Conservation (phyloP, 441 rosid species). For the Gossypium gossypioides region DNA sequence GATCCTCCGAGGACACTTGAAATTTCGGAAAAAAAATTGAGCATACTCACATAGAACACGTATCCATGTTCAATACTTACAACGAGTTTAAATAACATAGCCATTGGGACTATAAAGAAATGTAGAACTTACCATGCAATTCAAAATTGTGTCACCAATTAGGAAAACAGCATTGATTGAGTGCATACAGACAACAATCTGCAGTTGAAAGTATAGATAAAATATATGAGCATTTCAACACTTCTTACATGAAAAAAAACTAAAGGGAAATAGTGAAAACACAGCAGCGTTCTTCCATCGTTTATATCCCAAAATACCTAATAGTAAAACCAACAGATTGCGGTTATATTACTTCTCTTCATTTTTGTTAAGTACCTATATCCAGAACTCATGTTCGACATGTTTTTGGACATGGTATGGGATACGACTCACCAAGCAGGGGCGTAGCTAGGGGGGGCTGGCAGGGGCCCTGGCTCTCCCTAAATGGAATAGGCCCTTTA, state of each 20-base stretch:
- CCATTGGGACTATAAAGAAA: neutral
- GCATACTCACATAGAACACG: neutral
- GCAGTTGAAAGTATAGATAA: constrained; percentile 22
- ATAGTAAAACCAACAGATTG: neutral
- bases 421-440: too few relatives aligned
- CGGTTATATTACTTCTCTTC: neutral
- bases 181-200: constrained; percentile 67
- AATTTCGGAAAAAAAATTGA: neutral
- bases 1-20: neutral
- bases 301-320: neutral
- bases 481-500: too few relatives aligned
- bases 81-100: neutral
- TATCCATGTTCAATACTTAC: neutral
- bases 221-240: neutral
- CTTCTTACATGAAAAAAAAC: neutral
- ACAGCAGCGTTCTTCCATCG: too few relatives aligned
- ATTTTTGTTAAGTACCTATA: too few relatives aligned
- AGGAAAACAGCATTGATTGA: constrained; percentile 62
- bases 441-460: too few relatives aligned
- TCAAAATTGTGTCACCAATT: constrained; percentile 56
- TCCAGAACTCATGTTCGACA: too few relatives aligned
- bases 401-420: too few relatives aligned
- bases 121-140: constrained; percentile 45
- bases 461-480: too few relatives aligned
- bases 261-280: neutral